A percentile compares a stretch with the other conserved stretches of the same genome.
phyloP scores from a whole-genome alignment of 2,329 filamentous ascomycete genomes.

The Fusarium buharicum region DNA sequence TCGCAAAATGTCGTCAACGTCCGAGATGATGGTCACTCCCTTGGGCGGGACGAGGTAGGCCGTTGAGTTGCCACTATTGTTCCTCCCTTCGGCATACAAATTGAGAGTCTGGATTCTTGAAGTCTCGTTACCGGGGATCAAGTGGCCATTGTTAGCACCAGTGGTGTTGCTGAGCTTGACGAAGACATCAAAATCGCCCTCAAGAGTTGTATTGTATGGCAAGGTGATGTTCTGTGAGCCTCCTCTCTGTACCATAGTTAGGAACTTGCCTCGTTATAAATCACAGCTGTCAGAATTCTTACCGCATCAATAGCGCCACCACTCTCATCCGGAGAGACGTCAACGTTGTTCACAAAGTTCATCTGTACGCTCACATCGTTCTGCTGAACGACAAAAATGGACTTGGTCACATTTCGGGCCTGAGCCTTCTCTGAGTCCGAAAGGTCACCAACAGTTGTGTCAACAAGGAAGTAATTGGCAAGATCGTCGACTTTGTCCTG shows the following conservation, averaged over 20 bases:
- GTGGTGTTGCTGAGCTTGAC: conserved; percentile 69
- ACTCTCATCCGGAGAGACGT: conserved; percentile 62
- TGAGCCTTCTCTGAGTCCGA: conserved; percentile 69
- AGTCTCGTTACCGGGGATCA: conserved; percentile 73
- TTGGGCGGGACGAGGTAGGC: conserved; percentile 77
- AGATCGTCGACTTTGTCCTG: conserved; percentile 73
- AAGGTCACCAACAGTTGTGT: conserved; percentile 68
- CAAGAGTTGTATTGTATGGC: conserved; percentile 71
- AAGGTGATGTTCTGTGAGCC: conserved; percentile 71
- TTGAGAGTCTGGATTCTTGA: conserved; percentile 73
- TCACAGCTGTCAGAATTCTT: conserved; percentile 1
- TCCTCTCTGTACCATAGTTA: conserved; percentile 53
- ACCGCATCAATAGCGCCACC: conserved; percentile 63
- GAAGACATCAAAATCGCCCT: conserved; percentile 81
- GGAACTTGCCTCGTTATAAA: background rate
- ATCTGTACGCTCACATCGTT: conserved; percentile 70
- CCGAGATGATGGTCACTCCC: conserved; percentile 78
- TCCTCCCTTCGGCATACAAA: conserved; percentile 71
- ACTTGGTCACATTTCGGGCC: conserved; percentile 77
- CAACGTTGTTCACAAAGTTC: conserved; percentile 61
- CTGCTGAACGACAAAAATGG: conserved; percentile 82
- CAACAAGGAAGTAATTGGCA: conserved; percentile 76
- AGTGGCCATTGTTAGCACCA: conserved; percentile 57
- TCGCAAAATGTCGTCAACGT: conserved; percentile 84
- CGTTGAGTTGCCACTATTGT: conserved; percentile 75